Base-by-base conservation (phyloP, 192 early-diverging fungal species). In the Coemansia sp. region DNA sequence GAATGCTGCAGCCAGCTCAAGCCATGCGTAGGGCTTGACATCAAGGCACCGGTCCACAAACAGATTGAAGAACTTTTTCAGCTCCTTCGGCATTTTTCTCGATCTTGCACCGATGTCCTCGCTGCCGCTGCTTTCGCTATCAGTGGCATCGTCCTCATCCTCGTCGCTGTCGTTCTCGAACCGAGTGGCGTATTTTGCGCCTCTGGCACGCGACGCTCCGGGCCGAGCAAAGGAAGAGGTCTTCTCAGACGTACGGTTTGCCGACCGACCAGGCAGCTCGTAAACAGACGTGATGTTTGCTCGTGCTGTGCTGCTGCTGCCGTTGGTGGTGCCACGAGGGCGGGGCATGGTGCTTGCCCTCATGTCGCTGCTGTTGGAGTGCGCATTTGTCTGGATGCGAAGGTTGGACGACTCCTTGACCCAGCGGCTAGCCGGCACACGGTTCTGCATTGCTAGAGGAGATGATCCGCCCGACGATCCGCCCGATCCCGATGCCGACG, bases 11-110 rank as follows among this genome's bases (percentile, higher is more conserved):
- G 67, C 58, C 45, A 77, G 68, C 26, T 73, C 71, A 18, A 77
- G 71, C 74, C 80, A 77, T 15, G 80, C 75, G n/a, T 82, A 82
- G 13, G 80, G 80, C 68, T 82, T 82, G 64, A 82, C 75, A 55
- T 82, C 80, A 13, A 77, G 58, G 59, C 75, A 82, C 68, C 77
- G 72, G 61, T 82, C 80, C 8, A 64, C 71, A 77, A 82, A 82
- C 30, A 67, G 65, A 16, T 75, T 68, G 53, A 82, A 82, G 71
- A 66, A 77, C 67, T 77, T 67, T 42, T 62, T 61, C 65, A 82
- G 49, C 40, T 77, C 80, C 53, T 68, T 64, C 6, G 80, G 68
- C 59, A 67, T 59, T 53, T 67, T 76, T 13, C 43, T 55, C n/a
- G 39, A 35, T 23, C 21, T 37, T 29, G 31, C 37, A 29, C 61